Base-by-base conservation (phyloP, 1,284 basidiomycete species). In the Cutaneotrichosporon sp. region DNA sequence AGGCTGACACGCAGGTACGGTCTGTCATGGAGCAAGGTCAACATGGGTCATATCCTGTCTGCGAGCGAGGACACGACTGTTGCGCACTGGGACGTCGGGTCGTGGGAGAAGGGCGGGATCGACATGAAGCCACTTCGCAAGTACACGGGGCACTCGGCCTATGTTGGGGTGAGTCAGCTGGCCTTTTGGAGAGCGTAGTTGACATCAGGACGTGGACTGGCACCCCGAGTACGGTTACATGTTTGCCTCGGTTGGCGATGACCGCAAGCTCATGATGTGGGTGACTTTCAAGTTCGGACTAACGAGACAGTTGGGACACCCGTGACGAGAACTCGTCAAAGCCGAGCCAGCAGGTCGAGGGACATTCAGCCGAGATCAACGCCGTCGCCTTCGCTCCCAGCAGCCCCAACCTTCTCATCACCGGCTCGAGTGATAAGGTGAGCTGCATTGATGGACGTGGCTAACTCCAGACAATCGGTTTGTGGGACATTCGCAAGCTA, bases 201-300 rank as follows among this genome's bases (percentile, higher is more conserved):
- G 46, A 62, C 51, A n/a, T 12, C 58, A 96, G 89, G 96, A 98
- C 69, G 93, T 98, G 3, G 92, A 96, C 61, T 98, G 94, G 94
- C 88, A 96, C 75, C 78, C 85, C 11, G 83, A 82, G 19, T 80
- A 88, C 69, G 90, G 92, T 53, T 84, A 86, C 62, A 78, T 93
- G 43, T 93, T 98, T 66, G 93, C 87, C 3, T 96, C 91, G 60
- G 94, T 97, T n/a, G 91, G 93, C 27, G 94, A 99, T 65, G 94
- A 99, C 73, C 88, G 87, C 67, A 84, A 88, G 79, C 80, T 99
- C 59, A 84, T 97, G 78, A 80, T 97, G 90, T 96, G 67, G 61
- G 83, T 66, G 67, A 22, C 22, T 16, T 10, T 7, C 32, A 34
- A 16, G 22, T 5, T 11, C 41, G 24, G 24, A 24, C 25, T 55